A percentile compares a stretch with the other conserved stretches of the same genome.
These are phyloP conservation scores for Pyrus bretschneideri DNA, from an alignment of 306 rosid species.

Conservation along the genomic window DNA sequence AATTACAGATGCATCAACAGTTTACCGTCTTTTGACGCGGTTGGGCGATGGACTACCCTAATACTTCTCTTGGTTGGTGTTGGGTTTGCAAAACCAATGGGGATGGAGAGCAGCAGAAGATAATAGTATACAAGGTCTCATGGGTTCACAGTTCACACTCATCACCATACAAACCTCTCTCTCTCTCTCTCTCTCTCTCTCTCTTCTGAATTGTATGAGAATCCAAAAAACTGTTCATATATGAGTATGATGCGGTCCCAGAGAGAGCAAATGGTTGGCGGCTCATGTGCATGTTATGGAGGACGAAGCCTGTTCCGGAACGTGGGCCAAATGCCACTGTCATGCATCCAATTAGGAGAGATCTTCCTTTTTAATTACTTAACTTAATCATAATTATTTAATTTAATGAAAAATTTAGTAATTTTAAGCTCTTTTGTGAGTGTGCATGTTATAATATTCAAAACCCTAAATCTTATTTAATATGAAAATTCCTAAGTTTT, in stretches of 20 bases:
- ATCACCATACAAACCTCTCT: background rate
- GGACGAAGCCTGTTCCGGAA: background rate
- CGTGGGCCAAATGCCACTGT: background rate
- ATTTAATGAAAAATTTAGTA: background rate
- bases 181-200: background rate
- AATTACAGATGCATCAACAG: background rate
- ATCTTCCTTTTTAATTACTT: background rate
- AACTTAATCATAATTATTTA: background rate
- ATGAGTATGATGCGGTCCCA: conserved; percentile 5
- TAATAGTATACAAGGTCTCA: background rate
- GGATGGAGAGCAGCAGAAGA: background rate
- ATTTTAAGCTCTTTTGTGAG: background rate
- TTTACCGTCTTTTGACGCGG: too few species aligned
- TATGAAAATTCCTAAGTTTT: background rate
- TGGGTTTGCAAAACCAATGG: background rate
- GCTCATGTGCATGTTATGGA: conserved; percentile 13
- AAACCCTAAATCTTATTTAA: background rate
- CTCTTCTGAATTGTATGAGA: background rate
- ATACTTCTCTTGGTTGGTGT: background rate
- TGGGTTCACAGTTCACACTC: background rate
- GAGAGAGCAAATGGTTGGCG: conserved; percentile 3
- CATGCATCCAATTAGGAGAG: background rate
- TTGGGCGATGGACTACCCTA: too few species aligned
- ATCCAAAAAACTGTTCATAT: conserved; percentile 1
- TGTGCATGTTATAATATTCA: background rate